These are phyloP conservation scores for Comarum palustre DNA, from an alignment of 306 rosid species.

Conservation along the genomic window DNA sequence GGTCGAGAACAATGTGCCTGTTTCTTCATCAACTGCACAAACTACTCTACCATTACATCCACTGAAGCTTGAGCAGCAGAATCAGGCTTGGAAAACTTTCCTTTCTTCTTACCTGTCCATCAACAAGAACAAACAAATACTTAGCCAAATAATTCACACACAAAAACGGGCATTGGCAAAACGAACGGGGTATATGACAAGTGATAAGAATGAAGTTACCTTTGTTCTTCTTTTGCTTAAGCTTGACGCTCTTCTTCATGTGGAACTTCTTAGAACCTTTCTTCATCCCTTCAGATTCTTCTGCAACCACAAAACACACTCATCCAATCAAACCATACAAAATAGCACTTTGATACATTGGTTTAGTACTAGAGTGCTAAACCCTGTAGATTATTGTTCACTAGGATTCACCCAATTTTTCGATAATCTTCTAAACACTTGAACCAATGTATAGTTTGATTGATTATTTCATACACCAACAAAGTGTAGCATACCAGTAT, in stretches of 20 bases:
- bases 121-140: not conserved
- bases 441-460: too few relatives aligned
- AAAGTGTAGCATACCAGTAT: conserved; percentile 49
- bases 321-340: not conserved
- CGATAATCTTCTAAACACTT: not conserved
- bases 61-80: conserved; percentile 33
- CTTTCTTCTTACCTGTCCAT: conserved; percentile 54
- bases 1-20: not conserved
- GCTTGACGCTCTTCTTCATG: conserved; percentile 55
- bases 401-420: not conserved
- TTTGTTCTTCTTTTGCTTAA: conserved; percentile 52
- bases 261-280: conserved; percentile 33
- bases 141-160: not conserved
- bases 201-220: conserved; percentile 32
- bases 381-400: too few relatives aligned
- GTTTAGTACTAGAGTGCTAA: not conserved
- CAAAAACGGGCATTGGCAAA: not conserved
- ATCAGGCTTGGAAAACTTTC: conserved; percentile 42
- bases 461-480: not conserved
- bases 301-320: conserved; percentile 18
- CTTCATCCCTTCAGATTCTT: conserved; percentile 27
- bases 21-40: not conserved
- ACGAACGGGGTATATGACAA: not conserved
- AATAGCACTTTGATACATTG: not conserved
- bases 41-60: conserved; percentile 58